Base-by-base conservation (phyloP, 768 basidiomycete species). In the Butyriboletus loyo region DNA sequence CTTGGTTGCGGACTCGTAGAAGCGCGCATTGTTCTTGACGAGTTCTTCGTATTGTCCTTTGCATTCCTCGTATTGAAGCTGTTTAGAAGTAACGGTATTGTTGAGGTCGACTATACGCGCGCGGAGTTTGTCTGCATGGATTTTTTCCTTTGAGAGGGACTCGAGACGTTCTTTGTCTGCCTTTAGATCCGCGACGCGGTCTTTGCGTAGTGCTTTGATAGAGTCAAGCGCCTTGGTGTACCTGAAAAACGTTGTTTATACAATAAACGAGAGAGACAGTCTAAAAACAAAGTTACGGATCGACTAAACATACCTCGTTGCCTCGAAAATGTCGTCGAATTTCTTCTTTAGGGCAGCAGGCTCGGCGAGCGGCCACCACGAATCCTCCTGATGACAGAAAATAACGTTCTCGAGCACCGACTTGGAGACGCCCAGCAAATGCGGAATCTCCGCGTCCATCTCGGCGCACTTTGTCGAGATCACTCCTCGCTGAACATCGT, bases 351-450 rank as follows among this genome's bases (percentile, higher is more conserved):
- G 72, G 0, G 84, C 80, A 11, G 90, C 75, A 2, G 96, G 90
- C 61, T 98, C 97, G 0, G 94, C 80, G 22, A 99, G 78, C 0
- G 97, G 97, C 97, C 97, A 99, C 63, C 92, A 98, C 0, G 93
- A 95, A 48, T 99, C 97, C 64, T 99, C 97, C 71, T 99, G 97
- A 69, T 99, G 97, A 70, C 97, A 99, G 64, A 99, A 99, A 44
- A 99, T 98, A 63, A 99, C 97, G 65, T 98, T 98, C 62, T 98
- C 96, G 22, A 98, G 84, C 32, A 99, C 95, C n/a, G 95, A 87
- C 68, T 95, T 97, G 13, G 93, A 97, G 13, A 98, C 97, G 28
- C 97, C 97, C 17, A 98, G 80, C 15, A 98, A 72, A 37, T 89
- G 82, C 19, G 97, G 97, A 44, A 98, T 94, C 67, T 98, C 97